These are phyloP conservation scores for Aspergillus bombycis DNA, from an alignment of 2,329 filamentous ascomycete species.

Conservation along the genomic window DNA sequence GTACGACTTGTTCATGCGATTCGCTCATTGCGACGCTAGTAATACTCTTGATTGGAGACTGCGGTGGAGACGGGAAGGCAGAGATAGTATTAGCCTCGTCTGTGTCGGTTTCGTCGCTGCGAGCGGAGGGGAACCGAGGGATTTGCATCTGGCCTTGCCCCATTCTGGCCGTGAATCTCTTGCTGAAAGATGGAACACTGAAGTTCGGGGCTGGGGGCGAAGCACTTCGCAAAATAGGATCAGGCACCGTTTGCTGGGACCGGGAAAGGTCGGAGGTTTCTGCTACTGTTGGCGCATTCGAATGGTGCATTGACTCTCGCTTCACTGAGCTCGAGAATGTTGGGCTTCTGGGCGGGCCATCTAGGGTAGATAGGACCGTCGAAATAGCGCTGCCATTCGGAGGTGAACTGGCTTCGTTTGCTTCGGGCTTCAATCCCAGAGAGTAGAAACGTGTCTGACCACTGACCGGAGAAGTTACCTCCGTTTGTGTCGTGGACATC, in stretches of 20 bases:
- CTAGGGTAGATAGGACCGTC: slow-evolving; percentile 19
- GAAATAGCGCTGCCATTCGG: slow-evolving; percentile 17
- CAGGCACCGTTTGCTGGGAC: slow-evolving; percentile 29
- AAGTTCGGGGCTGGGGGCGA: slow-evolving; percentile 45
- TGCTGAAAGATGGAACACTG: slow-evolving; percentile 46
- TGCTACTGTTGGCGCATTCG: slow-evolving; percentile 15
- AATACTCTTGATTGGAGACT: slow-evolving; percentile 34
- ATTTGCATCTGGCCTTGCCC: slow-evolving; percentile 18
- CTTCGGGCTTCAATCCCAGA: slow-evolving; percentile 13
- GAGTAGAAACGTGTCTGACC: slow-evolving; percentile 22
- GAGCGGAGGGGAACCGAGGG: slow-evolving; percentile 21
- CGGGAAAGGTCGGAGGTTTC: slow-evolving; percentile 26
- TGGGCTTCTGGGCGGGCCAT: slow-evolving; percentile 22
- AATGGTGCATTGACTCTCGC: slow-evolving; percentile 30
- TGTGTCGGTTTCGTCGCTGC: slow-evolving; percentile 19
- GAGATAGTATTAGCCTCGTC: slow-evolving; percentile 22
- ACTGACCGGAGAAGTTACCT: slow-evolving; percentile 21
- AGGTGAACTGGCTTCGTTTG: slow-evolving; percentile 22
- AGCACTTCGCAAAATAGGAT: slow-evolving; percentile 30
- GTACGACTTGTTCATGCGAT: slow-evolving; percentile 21
- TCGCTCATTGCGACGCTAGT: slow-evolving; percentile 28
- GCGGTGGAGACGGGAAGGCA: slow-evolving; percentile 34
- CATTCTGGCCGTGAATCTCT: slow-evolving; percentile 35
- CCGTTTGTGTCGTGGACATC: slow-evolving; percentile 31
- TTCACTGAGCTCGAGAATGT: slow-evolving; percentile 28